Conservation (phyloP, 1,284 basidiomycete species). For the Kalmanozyma brasiliensis region DNA sequence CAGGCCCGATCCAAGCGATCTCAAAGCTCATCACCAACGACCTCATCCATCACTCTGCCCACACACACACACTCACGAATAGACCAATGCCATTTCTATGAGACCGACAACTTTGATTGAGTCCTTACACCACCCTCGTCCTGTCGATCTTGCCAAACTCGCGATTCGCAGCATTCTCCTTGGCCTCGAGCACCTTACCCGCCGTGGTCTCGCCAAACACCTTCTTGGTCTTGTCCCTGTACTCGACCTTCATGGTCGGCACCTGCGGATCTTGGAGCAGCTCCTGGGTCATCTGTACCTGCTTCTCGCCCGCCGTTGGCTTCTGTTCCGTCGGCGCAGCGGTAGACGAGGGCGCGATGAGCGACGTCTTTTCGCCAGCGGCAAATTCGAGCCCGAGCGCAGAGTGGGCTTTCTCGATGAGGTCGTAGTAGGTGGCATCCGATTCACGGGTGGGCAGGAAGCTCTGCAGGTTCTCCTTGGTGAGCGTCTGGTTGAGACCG, state of each 20-base stretch:
- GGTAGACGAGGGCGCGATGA: constrained; percentile 9
- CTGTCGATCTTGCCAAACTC: constrained; percentile 43
- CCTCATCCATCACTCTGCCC: neutral
- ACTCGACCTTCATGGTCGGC: constrained; percentile 25
- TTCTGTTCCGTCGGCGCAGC: neutral
- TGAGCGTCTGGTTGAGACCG: constrained; percentile 25
- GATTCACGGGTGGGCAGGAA: constrained; percentile 45
- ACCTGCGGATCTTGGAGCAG: constrained; percentile 32
- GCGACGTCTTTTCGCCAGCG: constrained; percentile 28
- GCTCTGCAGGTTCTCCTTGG: constrained; percentile 27
- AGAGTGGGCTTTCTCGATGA: constrained; percentile 49
- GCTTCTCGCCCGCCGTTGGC: constrained; percentile 31
- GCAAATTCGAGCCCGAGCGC: constrained; percentile 46
- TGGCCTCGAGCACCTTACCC: constrained; percentile 29
- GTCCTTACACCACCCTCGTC: constrained; percentile 36
- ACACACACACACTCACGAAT: constrained; percentile 1
- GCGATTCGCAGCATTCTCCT: constrained; percentile 36
- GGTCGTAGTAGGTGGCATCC: constrained; percentile 49
- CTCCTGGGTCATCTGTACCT: constrained; percentile 19
- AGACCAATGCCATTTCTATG: too few relatives aligned
- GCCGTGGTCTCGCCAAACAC: constrained; percentile 29
- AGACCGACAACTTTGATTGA: too few relatives aligned
- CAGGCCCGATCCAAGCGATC: constrained; percentile 5
- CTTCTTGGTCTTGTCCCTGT: constrained; percentile 35
- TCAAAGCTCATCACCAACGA: neutral